These are phyloP conservation scores for Lichtheimia ornata DNA, from an alignment of 371 early-diverging fungal genomes.

Conservation along the genomic window DNA sequence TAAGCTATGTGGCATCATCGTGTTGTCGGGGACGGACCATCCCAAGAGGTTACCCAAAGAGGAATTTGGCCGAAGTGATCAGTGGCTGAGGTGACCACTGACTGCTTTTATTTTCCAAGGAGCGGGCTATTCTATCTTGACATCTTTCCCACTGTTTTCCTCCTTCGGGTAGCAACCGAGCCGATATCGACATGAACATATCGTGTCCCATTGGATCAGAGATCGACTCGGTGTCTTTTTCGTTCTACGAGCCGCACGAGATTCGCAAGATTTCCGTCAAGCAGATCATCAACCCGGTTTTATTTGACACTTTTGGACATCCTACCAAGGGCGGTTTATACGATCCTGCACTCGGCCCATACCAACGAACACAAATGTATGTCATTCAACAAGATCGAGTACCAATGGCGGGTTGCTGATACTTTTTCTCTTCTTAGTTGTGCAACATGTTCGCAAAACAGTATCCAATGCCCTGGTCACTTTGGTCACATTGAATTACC, in stretches of 20 bases:
- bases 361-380: conserved; percentile 74
- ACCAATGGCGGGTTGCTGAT: not conserved
- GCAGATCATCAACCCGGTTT: conserved; percentile 86
- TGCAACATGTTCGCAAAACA: conserved; percentile 84
- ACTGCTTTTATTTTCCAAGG: too few species aligned
- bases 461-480: conserved; percentile 95
- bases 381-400: conserved; percentile 9
- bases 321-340: conserved; percentile 95
- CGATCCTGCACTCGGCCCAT: conserved; percentile 96
- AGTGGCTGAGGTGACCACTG: too few species aligned
- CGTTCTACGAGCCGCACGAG: conserved; percentile 92
- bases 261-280: conserved; percentile 93
- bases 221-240: conserved; percentile 78
- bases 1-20: too few species aligned
- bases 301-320: conserved; percentile 91
- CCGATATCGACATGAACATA: conserved; percentile 60
- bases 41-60: too few species aligned
- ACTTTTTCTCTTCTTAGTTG: conserved; percentile 58
- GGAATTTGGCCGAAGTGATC: too few species aligned
- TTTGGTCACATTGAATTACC: conserved; percentile 99
- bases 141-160: too few species aligned
- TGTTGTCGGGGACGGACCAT: too few species aligned
- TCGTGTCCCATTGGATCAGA: conserved; percentile 68
- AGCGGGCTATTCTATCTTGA: too few species aligned
- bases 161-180: not conserved